Conservation (phyloP, 495 filamentous ascomycete genomes). For the Friedmanniomyces simplex region DNA sequence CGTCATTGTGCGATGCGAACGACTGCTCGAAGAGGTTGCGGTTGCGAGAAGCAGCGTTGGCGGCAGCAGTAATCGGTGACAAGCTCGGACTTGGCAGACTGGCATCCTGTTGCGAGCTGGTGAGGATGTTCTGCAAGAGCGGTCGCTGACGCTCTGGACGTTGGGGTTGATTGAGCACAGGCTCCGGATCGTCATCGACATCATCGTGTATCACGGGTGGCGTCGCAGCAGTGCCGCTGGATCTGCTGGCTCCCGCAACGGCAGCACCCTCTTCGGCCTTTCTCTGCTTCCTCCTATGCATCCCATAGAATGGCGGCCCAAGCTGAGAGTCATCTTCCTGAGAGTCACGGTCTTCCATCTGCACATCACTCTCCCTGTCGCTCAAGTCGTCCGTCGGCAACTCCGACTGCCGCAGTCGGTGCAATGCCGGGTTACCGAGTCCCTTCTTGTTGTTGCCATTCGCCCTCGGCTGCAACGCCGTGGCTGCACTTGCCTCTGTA, state of each 20-base stretch:
- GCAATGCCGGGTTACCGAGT: neutral
- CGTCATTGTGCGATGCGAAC: slow-evolving; percentile 14
- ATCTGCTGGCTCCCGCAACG: slow-evolving; percentile 1
- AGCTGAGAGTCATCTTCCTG: slow-evolving; percentile 17
- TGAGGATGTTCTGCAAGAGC: slow-evolving; percentile 40
- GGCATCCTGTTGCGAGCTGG: slow-evolving; percentile 64
- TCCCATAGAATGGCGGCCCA: slow-evolving; percentile 16
- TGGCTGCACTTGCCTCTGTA: neutral
- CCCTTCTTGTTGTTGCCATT: neutral
- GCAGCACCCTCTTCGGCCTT: slow-evolving; percentile 1
- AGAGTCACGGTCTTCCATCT: slow-evolving; percentile 11
- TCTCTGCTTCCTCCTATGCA: slow-evolving; percentile 5
- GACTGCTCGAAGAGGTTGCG: slow-evolving; percentile 17
- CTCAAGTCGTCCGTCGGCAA: neutral
- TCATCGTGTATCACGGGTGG: neutral
- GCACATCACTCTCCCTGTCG: slow-evolving; percentile 1
- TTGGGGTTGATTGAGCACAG: neutral
- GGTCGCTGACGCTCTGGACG: slow-evolving; percentile 5
- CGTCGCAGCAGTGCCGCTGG: neutral
- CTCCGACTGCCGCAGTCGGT: neutral
- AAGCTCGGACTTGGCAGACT: slow-evolving; percentile 91
- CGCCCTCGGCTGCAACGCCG: neutral
- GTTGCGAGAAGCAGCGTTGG: slow-evolving; percentile 39
- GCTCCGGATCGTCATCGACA: neutral
- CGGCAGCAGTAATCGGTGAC: slow-evolving; percentile 78